phyloP scores from a whole-genome alignment of 345 rosid species.

The Mallotus nudiflorus region DNA sequence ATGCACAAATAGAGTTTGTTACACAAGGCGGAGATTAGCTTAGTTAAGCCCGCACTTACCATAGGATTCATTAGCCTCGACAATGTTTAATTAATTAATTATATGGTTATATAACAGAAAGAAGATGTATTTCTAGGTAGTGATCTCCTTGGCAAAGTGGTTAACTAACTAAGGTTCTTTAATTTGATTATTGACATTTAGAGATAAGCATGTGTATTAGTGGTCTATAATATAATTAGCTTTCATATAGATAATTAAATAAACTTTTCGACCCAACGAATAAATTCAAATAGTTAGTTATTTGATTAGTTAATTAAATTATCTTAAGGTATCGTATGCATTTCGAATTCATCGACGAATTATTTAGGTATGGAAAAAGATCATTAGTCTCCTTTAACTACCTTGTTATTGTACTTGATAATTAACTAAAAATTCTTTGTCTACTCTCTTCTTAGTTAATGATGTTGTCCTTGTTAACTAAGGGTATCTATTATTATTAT shows the following conservation, averaged over 20 bases:
- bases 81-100: not conserved
- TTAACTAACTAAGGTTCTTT: too few relatives aligned
- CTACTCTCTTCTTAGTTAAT: conserved; percentile 3
- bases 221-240: too few relatives aligned
- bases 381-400: not conserved
- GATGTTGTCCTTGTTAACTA: conserved; percentile 6
- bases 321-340: too few relatives aligned
- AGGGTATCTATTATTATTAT: not conserved
- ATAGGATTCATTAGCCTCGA: not conserved
- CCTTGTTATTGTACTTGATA: not conserved
- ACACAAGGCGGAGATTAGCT: not conserved
- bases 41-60: not conserved
- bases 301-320: too few relatives aligned
- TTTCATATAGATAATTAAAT: too few relatives aligned
- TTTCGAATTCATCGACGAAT: not conserved
- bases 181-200: too few relatives aligned
- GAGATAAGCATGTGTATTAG: too few relatives aligned
- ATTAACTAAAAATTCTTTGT: not conserved
- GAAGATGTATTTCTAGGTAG: not conserved
- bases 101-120: not conserved
- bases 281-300: too few relatives aligned
- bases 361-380: not conserved
- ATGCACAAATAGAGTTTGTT: not conserved
- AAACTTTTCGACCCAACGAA: too few relatives aligned
- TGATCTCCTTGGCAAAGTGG: too few relatives aligned